phyloP scores from a whole-genome alignment of 208 protist species.

The Strigomonas culicis region DNA sequence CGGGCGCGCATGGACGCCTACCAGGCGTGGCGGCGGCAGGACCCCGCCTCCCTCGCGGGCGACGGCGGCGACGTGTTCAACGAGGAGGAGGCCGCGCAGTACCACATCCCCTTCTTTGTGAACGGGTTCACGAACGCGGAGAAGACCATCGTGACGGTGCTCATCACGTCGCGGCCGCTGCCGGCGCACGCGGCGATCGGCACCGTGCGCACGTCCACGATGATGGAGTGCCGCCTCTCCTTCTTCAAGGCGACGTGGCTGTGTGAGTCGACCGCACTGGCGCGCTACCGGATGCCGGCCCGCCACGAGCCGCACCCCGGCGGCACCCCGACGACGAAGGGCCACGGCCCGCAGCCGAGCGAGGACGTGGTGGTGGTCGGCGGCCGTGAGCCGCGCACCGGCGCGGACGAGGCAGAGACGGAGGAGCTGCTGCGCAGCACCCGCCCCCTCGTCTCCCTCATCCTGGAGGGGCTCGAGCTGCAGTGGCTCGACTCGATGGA shows the following conservation, averaged over 20 bases:
- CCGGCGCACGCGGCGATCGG: conserved; percentile 44
- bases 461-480: conserved; percentile 44
- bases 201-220: conserved; percentile 34
- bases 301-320: background rate
- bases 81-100: background rate
- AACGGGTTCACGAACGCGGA: conserved; percentile 53
- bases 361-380: background rate
- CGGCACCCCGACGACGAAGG: background rate
- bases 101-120: conserved; percentile 42
- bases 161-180: conserved; percentile 46
- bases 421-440: background rate
- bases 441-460: conserved; percentile 32
- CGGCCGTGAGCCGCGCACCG: background rate
- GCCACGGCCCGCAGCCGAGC: background rate
- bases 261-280: conserved; percentile 11
- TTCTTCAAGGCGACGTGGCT: conserved; percentile 49
- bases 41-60: conserved; percentile 1
- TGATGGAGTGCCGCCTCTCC: conserved; percentile 30
- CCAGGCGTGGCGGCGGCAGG: conserved; percentile 15
- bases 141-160: conserved; percentile 52
- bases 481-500: conserved; percentile 50
- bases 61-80: background rate
- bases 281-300: background rate
- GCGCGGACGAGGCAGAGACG: background rate
- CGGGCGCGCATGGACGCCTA: background rate